phyloP scores from a whole-genome alignment of 1,284 basidiomycete genomes.

The Ustilago tritici region DNA sequence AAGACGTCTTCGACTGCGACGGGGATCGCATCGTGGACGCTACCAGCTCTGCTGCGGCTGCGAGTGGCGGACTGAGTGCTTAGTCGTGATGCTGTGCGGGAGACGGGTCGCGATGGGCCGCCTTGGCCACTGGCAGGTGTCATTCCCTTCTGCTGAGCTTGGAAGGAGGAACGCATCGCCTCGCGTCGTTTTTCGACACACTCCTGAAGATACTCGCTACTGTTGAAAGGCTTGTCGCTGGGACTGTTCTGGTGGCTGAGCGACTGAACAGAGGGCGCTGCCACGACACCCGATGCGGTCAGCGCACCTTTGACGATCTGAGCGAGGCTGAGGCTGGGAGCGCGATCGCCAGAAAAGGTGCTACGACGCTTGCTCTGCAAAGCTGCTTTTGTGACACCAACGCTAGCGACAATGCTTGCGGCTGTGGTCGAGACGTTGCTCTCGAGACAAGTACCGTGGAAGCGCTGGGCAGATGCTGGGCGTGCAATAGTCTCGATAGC shows the following conservation, averaged over 20 bases:
- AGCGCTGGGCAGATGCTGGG: slow-evolving; percentile 42
- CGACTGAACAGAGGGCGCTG: slow-evolving; percentile 19
- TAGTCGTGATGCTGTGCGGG: slow-evolving; percentile 50
- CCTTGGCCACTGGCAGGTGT: slow-evolving; percentile 17
- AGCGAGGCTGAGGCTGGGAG: slow-evolving; percentile 42
- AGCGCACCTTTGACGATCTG: slow-evolving; percentile 52
- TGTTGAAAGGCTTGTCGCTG: slow-evolving; percentile 24
- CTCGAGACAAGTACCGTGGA: slow-evolving; percentile 33
- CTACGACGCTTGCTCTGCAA: slow-evolving; percentile 51
- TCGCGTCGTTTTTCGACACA: slow-evolving; percentile 52
- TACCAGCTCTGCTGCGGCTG: slow-evolving; percentile 56
- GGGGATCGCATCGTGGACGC: slow-evolving; percentile 63
- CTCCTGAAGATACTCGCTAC: slow-evolving; percentile 48
- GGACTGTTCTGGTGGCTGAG: slow-evolving; percentile 36
- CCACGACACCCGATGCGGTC: slow-evolving; percentile 46
- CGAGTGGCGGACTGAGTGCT: slow-evolving; percentile 50
- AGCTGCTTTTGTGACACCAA: slow-evolving; percentile 40
- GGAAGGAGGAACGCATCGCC: slow-evolving; percentile 54
- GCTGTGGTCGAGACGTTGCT: slow-evolving; percentile 33
- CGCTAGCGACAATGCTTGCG: slow-evolving; percentile 35
- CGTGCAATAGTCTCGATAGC: slow-evolving; percentile 29
- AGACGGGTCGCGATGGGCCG: slow-evolving; percentile 25
- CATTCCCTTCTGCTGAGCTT: slow-evolving; percentile 56
- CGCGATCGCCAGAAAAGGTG: slow-evolving; percentile 48
- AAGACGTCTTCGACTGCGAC: slow-evolving; percentile 62